phyloP scores from a whole-genome alignment of 805 yeast genomes.

The Ogataea trehalophila region DNA sequence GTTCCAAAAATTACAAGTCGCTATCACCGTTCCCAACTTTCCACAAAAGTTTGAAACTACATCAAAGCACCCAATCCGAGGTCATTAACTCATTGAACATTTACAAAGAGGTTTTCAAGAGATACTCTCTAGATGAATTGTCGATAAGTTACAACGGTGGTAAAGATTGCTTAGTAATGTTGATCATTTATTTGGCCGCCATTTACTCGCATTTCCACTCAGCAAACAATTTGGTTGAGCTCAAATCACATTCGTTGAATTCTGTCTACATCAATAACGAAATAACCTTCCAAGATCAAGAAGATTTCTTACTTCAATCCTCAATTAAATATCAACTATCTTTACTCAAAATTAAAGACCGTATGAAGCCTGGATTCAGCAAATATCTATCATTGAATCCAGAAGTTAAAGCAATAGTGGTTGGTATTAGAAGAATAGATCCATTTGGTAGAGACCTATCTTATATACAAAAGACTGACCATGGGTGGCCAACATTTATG shows the following conservation, averaged over 20 bases:
- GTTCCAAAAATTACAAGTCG: not conserved
- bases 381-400: slow-evolving; percentile 51
- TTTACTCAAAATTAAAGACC: slow-evolving; percentile 37
- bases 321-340: slow-evolving; percentile 51
- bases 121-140: slow-evolving; percentile 39
- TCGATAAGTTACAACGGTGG: slow-evolving; percentile 95
- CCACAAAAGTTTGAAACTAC: slow-evolving; percentile 11
- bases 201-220: slow-evolving; percentile 20
- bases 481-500: slow-evolving; percentile 85
- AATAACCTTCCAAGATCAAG: slow-evolving; percentile 65
- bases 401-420: slow-evolving; percentile 65
- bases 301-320: slow-evolving; percentile 57
- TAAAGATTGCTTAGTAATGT: slow-evolving; percentile 90
- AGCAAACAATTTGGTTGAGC: slow-evolving; percentile 9
- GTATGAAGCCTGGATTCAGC: slow-evolving; percentile 65
- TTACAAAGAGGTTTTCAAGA: slow-evolving; percentile 15
- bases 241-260: slow-evolving; percentile 25
- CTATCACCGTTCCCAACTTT: slow-evolving; percentile 13
- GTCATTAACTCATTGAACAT: slow-evolving; percentile 19
- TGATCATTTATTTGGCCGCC: slow-evolving; percentile 66
- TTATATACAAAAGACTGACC: slow-evolving; percentile 72
- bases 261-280: slow-evolving; percentile 76
- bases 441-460: slow-evolving; percentile 66
- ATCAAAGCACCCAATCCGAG: slow-evolving; percentile 20
- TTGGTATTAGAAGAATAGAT: slow-evolving; percentile 85